Evolutionary conservation across 441 rosid species (phyloP), one percentile per base, ranked within the genome.

Genomic region (Raphanus hybrid): DNA sequence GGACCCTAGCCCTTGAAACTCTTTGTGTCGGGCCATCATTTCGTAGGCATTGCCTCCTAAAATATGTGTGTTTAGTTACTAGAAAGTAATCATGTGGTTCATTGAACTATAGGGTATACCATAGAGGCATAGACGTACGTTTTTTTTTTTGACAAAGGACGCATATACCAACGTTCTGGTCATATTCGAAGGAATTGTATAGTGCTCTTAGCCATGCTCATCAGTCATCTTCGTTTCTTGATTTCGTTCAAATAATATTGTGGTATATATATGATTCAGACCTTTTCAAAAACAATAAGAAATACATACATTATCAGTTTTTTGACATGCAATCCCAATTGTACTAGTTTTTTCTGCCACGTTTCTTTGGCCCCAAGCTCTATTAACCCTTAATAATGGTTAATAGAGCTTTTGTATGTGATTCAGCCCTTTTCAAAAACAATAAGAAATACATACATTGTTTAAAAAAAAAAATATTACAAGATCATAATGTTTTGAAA

Each of bases 1-100:
- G 67, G 57, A 26, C 77, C 77, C 27, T 32, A 48, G 23, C 59
- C 26, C 11, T 15, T 26, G 18, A 58, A 16, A 61, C 29, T 43
- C 12, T 26, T 55, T 8, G 9, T 9, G 9, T 9, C 29, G 58
- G 71, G 71, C 52, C 64, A 12, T 74, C 10, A 35, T 35, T 34
- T 32, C 10, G 39, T 26, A 32, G 20, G 65, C 6, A 35, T 29
- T 60, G 8, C 18, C 64, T 60, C 18, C 9, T 8, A 48, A 48
- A n/a, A 48, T 48, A n/a, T 48, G 55, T 48, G 55, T 48, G 34
- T 48, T 48, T 48, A n/a, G 55, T 48, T 2, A 48, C 55, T 48
- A 48, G 55, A 48, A 15, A 48, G 16, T 3, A 16, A 55, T 16
- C 16, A 54, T 6, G 55, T 48, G 55, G 55, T 48, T n/a, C 5